Evolutionary conservation across 2,329 filamentous ascomycete species (phyloP), one percentile per base, ranked within the genome.

Genomic region (Colletotrichum liriopes): DNA sequence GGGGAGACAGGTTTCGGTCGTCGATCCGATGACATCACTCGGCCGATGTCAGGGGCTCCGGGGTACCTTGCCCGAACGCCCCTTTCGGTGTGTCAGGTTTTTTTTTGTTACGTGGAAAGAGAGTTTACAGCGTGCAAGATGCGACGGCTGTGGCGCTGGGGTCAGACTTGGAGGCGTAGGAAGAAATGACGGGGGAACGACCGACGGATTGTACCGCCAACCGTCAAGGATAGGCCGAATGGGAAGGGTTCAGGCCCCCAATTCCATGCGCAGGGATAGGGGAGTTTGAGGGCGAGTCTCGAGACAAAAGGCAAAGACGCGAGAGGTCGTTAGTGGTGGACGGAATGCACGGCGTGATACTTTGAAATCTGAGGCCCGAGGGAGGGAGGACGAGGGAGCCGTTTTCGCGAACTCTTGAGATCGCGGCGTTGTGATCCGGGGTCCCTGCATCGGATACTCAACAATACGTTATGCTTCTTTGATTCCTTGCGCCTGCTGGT

Each of bases 11-110:
- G 65, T 62, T 62, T 70, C 52, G 60, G 29, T 49, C 49, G 41
- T 49, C 61, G 61, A 71, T 66, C 65, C 49, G 56, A 73, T 73
- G 71, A 73, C 71, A 73, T 73, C 71, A 73, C 49, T 73, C 71
- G 49, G 67, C 71, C 61, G 55, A 61, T 54, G 37, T 66, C 55
- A 66, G 49, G 61, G 56, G 47, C 55, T 26, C 61, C 41, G 61
- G 65, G 66, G 54, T 62, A 61, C 71, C 67, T 66, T 66, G 66
- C 51, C 67, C 55, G 60, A 37, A 20, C 20, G 23, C 37, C 29
- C 43, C 20, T 49, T 49, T 70, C 59, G 23, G 71, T 71, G 60
- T 66, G 60, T 73, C 67, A 71, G 61, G 55, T 71, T 66, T 59
- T 12, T 52, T 26, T 62, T 37, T 20, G 23, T 29, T 29, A 26